Evolutionary conservation across 2,329 filamentous ascomycete genomes (phyloP), one percentile per base, ranked within the genome.

Genomic region (Atkinsonella texensis): DNA sequence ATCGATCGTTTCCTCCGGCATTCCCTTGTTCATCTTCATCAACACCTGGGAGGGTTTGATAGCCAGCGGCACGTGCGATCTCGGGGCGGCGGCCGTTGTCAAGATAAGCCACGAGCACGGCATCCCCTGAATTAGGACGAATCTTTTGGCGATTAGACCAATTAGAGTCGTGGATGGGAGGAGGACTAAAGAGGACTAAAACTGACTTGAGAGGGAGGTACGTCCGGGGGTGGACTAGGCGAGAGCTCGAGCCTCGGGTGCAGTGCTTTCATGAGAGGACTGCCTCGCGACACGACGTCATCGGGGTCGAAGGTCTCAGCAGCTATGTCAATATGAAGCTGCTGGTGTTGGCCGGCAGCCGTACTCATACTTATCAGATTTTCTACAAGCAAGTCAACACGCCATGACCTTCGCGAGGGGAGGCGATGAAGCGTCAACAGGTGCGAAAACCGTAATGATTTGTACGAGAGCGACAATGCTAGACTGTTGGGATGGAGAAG

Each of bases 21-120:
- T 28, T 32, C 4, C 39, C 70, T 55, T 71, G 69, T 45, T 72
- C 68, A 13, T 70, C 70, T 50, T 70, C 67, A 51, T 67, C 63
- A 52, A 70, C 71, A 2, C 68, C 69, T 20, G 74, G 71, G 46
- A 86, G 69, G 20, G 77, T 73, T 56, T 74, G 64, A 55, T 70
- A 68, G 56, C 74, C 76, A 52, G 80, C 84, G 61, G 69, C 63
- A 57, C 68, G 69, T 53, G 83, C 82, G 61, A 88, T 77, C 48
- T 89, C 82, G 48, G 78, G 81, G 57, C 73, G 73, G 61, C 81
- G 80, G 60, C 81, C 80, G 62, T 73, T 78, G 59, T 72, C 79
- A 70, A 90, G 75, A 64, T 75, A 73, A 52, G 71, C 68, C 56
- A 91, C 75, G 65, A 91, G 74, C 56, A 87, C 81, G 58, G 74